Base-by-base conservation (phyloP, 2,329 filamentous ascomycete species). In the Plectosphaerella sp. region DNA sequence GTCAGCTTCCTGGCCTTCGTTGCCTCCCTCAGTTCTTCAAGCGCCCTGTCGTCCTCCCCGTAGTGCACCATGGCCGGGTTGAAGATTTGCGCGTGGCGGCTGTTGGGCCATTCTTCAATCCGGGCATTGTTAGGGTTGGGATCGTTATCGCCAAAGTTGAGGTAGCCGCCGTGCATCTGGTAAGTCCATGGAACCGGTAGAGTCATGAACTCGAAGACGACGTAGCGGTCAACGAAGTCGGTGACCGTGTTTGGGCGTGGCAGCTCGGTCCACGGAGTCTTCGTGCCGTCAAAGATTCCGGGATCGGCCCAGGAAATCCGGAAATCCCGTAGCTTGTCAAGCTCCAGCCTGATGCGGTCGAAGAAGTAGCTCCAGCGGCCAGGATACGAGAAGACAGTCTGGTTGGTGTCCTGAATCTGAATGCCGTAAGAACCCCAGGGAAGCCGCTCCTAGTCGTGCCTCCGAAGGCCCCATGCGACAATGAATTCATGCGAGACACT, bases 311-410 rank as follows among this genome's bases (percentile, higher is more conserved):
- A 39, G 37, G 37, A 39, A 14, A 56, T 47, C 10, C 52, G 51
- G 33, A 64, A 62, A 4, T 61, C 52, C 5, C n/a, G 7, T 0
- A 64, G 55, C 3, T 43, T 49, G 3, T 52, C 48, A 1, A 65
- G 36, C 1, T 33, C 22, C 3, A 45, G 22, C 4, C 48, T 50
- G 9, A 65, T 59, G 2, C 43, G 33, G 35, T 61, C 52, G 25
- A 63, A 63, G 2, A 63, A 8, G 2, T 22, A n/a, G 5, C 55
- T 54, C 62, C 63, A 65, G 1, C 53, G 61, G 3, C 58, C 54
- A 0, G 54, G 24, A 10, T 52, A 53, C 24, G 18, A 24, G 36
- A 51, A 60, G 11, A 56, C 15, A n/a, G 9, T 47, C 11, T 5
- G 16, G 45, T 3, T 25, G 15, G 1, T 22, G 22, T 22, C 22